phyloP scores from a whole-genome alignment of 2,329 filamentous ascomycete genomes.

The Rosellinia necatrix region DNA sequence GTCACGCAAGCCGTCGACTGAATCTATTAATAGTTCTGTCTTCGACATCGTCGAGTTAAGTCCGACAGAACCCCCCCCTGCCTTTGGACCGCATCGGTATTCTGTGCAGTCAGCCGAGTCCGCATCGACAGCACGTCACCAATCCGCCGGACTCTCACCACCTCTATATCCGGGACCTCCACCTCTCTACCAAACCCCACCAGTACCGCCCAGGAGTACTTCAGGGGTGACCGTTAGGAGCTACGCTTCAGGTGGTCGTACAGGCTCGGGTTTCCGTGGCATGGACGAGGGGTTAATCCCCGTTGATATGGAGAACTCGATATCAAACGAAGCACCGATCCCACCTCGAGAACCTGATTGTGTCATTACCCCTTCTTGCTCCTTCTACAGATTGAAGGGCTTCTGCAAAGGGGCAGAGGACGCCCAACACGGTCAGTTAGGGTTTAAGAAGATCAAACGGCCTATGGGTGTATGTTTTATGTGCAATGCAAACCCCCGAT shows the following conservation, averaged over 20 bases:
- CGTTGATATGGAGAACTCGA: conserved; percentile 39
- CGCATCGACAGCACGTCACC: conserved; percentile 3
- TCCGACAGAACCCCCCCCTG: conserved; percentile 23
- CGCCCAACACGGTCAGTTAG: conserved; percentile 52
- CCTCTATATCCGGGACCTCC: conserved; percentile 29
- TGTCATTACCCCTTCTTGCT: conserved; percentile 51
- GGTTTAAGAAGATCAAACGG: conserved; percentile 56
- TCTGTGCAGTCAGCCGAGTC: conserved; percentile 23
- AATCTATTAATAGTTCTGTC: conserved; percentile 44
- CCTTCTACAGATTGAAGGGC: conserved; percentile 57
- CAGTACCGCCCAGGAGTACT: conserved; percentile 17
- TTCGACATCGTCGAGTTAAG: conserved; percentile 41
- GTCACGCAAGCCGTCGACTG: conserved; percentile 40
- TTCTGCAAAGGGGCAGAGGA: conserved; percentile 61
- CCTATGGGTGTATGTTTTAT: conserved; percentile 46
- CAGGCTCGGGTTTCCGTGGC: conserved; percentile 4
- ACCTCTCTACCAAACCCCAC: conserved; percentile 31
- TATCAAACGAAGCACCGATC: conserved; percentile 25
- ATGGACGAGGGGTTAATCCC: conserved; percentile 45
- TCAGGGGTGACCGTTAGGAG: conserved; percentile 19
- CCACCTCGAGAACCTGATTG: conserved; percentile 43
- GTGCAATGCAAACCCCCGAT: background rate
- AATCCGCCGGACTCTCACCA: conserved; percentile 14
- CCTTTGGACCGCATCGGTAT: conserved; percentile 28
- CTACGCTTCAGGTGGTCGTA: conserved; percentile 16